phyloP scores from a whole-genome alignment of 2,329 filamentous ascomycete genomes.

The Pseudocercospora musae region DNA sequence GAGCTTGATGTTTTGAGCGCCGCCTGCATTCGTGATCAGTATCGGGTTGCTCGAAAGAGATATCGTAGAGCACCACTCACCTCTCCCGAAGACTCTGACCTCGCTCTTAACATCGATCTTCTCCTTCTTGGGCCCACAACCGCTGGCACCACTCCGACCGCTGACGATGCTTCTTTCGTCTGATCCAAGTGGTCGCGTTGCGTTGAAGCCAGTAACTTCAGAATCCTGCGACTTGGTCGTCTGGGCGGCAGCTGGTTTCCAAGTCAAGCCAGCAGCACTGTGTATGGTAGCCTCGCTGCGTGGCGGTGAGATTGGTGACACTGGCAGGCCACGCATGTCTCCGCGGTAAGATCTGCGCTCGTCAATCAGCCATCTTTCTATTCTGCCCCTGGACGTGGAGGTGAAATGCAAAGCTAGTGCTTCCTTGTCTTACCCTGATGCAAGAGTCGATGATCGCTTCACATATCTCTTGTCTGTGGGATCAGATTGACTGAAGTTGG shows the following conservation, averaged over 20 bases:
- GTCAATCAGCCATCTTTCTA: not conserved
- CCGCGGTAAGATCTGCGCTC: conserved; percentile 1
- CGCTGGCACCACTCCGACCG: conserved; percentile 31
- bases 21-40: conserved; percentile 37
- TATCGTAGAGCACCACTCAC: conserved; percentile 38
- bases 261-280: conserved; percentile 23
- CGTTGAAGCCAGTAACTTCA: conserved; percentile 30
- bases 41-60: conserved; percentile 21
- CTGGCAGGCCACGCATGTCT: conserved; percentile 12
- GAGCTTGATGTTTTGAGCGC: conserved; percentile 54
- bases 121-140: conserved; percentile 34
- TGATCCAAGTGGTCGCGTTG: conserved; percentile 28
- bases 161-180: conserved; percentile 31
- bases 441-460: not conserved
- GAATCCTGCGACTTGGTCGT: conserved; percentile 14
- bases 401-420: not conserved
- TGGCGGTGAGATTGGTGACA: conserved; percentile 18
- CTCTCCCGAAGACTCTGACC: conserved; percentile 53
- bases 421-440: not conserved
- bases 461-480: conserved; percentile 16
- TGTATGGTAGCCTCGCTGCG: conserved; percentile 23
- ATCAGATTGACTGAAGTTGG: conserved; percentile 23
- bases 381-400: not conserved
- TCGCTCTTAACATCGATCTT: conserved; percentile 50
- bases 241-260: conserved; percentile 23